Evolutionary conservation across 129 eudicot species (phyloP).

Genomic region (Smallanthus sonchifolius): DNA sequence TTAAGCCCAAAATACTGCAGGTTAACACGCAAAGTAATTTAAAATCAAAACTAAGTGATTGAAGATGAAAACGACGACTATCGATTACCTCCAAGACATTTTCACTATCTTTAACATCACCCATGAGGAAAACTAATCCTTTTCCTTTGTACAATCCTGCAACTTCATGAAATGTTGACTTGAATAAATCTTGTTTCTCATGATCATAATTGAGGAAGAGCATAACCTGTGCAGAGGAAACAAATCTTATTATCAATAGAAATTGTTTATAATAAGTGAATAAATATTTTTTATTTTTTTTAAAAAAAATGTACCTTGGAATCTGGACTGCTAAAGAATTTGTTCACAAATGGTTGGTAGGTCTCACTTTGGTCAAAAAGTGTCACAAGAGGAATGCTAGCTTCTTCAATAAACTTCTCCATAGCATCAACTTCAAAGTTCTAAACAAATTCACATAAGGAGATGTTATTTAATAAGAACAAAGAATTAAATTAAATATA

Average conservation of each 20-base stretch:
- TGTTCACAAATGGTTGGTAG: constrained; percentile 41
- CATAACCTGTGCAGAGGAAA: constrained; percentile 39
- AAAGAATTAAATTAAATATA: background rate
- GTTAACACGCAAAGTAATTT: background rate
- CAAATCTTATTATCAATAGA: background rate
- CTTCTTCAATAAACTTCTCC: constrained; percentile 63
- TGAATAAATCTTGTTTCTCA: constrained; percentile 37
- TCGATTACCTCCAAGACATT: constrained; percentile 48
- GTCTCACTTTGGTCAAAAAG: constrained; percentile 39
- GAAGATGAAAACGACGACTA: constrained; percentile 6
- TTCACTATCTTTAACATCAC: constrained; percentile 49
- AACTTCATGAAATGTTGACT: constrained; percentile 41
- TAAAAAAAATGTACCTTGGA: constrained; percentile 43
- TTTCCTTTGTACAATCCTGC: constrained; percentile 65
- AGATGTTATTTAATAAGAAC: background rate
- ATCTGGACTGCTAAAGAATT: constrained; percentile 40
- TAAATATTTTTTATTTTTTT: background rate
- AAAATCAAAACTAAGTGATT: background rate
- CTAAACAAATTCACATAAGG: constrained; percentile 21
- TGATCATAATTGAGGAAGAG: constrained; percentile 47
- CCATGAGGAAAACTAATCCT: constrained; percentile 52
- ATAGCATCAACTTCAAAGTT: constrained; percentile 55
- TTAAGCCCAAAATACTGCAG: constrained; percentile 70
- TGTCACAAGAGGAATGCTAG: constrained; percentile 54
- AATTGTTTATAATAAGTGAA: background rate